Evolutionary conservation across 495 filamentous ascomycete genomes (phyloP).

Genomic region (Talaromyces ruber): DNA sequence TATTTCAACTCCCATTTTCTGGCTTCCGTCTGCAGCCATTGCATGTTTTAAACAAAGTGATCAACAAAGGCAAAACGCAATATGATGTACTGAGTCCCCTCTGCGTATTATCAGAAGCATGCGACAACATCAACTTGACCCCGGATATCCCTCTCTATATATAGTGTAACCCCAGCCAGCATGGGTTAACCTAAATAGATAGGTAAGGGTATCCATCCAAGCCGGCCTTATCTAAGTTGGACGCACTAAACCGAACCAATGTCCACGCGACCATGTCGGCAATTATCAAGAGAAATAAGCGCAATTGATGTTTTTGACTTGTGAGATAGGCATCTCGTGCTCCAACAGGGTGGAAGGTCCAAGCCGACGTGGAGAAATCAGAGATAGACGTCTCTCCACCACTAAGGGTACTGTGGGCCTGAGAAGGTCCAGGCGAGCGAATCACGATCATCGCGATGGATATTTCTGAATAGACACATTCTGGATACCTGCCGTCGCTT

Average conservation of each 20-base stretch:
- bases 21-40: background rate
- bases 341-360: constrained; percentile 1
- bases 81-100: background rate
- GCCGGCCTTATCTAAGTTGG: background rate
- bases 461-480: background rate
- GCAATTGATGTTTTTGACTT: background rate
- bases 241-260: background rate
- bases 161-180: background rate
- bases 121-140: background rate
- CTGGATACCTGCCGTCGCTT: too few relatives aligned
- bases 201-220: background rate
- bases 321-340: background rate
- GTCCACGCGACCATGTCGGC: background rate
- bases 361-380: background rate
- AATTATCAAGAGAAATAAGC: background rate
- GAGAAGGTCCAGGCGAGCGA: constrained; percentile 6
- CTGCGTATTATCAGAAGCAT: background rate
- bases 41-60: background rate
- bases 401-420: background rate
- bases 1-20: background rate
- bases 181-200: too few relatives aligned
- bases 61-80: background rate
- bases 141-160: background rate
- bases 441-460: background rate
- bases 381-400: background rate